Evolutionary conservation across 129 eudicot species (phyloP), one percentile per base, ranked within the genome.

Genomic region (Escallonia rubra): DNA sequence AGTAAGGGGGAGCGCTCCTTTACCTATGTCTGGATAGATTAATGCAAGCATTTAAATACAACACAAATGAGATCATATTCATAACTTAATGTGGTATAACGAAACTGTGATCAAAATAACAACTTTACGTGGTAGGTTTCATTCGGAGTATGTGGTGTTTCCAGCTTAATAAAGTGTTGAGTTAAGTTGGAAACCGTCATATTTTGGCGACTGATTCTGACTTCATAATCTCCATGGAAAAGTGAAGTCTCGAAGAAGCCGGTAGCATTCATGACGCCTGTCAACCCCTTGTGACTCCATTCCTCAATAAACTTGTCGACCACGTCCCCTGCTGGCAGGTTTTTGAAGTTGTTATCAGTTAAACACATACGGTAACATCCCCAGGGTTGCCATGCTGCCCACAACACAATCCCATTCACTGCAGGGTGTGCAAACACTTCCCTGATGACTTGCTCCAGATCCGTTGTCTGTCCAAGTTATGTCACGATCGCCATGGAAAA

Each of bases 171-270:
- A 50, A 50, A 50, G 11, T 8, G 10, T 3, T 4, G 55, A 50
- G 55, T n/a, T n/a, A 50, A 4, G 10, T 11, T 4, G 55, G 55
- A n/a, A 0, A 11, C 4, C 10, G 3, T 3, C 10, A 50, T 9
- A 50, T 50, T 5, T 8, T 11, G 74, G 60, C 56, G 67, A 14
- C 12, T 67, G 34, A 83, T 23, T 3, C 49, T 62, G 45, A 68
- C 77, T 56, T 90, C 76, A 65, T 90, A 86, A 41, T 90, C 81
- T 41, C 95, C 90, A 56, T 90, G 88, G 65, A 41, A 56, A 3
- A 90, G 81, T 1, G 82, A 73, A 45, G 85, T 51, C 63, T 81
- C 79, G 16, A 79, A 74, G 52, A 67, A 79, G 14, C 96, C 95
- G 11, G 72, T 11, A 51, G 59, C 78, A 70, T 84, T 85, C 0